Base-by-base conservation (phyloP, 148 eudicot species). In the Gaultheria prostrata region DNA sequence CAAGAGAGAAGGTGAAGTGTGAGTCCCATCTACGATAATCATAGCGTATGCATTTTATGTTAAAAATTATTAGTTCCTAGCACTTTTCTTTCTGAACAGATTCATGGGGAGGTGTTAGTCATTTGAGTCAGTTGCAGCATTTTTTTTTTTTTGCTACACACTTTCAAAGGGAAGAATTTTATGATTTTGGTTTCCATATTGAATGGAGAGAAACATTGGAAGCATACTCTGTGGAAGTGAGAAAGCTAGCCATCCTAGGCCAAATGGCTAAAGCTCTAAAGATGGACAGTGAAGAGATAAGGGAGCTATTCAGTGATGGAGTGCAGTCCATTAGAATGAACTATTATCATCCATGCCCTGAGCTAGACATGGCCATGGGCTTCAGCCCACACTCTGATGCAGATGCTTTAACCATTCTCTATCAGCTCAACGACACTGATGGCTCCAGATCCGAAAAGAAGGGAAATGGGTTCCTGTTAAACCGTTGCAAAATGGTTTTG, bases 261-360 rank as follows among this genome's bases (percentile, higher is more conserved):
- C 84, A 77, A 45, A 84, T 93, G 89, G 93, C 84, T 15, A 88
- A 86, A 80, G 93, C 95, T 53, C 57, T 92, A 32, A 87, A 87
- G 79, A 90, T 92, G 72, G 85, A 91, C 4, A 78, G 45, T 17
- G 77, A 56, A 1, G 92, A 91, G 71, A 87, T 92, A 83, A 80
- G 15, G 32, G 86, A 67, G 43, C 33, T 91, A 61, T 92, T 93
- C 32, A 73, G 72, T 8, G 88, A 93, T 26, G 93, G 92, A 30
- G 71, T 83, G 76, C 97, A 94, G 76, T 84, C 89, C 8, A 86
- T 92, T 83, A 85, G 97, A 77, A 90, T 94, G 93, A 94, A 91
- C 70, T 94, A 90, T 67, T 94, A 94, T 82, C 98, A 94, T 24
- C 94, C 93, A 13, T 94, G 98, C 79, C 98, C 94, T 0, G 84